These are phyloP conservation scores for Neurospora sp. DNA, from an alignment of 495 filamentous ascomycete species.

Conservation along the genomic window DNA sequence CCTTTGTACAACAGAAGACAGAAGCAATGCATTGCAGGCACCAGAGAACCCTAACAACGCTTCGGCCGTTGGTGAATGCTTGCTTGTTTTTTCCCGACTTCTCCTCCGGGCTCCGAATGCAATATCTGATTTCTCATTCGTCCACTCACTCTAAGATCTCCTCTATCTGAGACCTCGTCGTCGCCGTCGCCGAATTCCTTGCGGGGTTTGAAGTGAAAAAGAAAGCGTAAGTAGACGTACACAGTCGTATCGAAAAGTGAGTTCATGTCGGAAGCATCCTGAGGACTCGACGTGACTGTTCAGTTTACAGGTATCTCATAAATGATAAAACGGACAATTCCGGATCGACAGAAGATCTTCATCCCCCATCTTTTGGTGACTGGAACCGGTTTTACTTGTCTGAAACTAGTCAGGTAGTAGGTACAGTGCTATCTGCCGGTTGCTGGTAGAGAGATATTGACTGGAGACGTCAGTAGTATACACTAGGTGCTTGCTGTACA, in stretches of 20 bases:
- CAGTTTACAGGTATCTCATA: background rate
- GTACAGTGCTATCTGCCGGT: background rate
- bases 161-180: background rate
- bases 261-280: background rate
- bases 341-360: background rate
- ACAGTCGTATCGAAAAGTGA: too few species aligned
- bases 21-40: background rate
- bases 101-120: too few species aligned
- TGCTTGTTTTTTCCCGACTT: too few species aligned
- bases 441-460: background rate
- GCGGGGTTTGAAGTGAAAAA: too few species aligned
- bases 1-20: background rate
- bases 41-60: background rate
- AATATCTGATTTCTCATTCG: background rate
- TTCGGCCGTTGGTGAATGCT: too few species aligned
- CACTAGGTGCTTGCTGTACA: background rate
- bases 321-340: background rate
- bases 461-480: background rate
- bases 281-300: background rate
- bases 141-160: background rate
- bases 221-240: background rate
- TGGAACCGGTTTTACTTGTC: background rate
- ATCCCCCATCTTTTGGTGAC: background rate
- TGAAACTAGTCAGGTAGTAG: background rate
- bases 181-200: background rate